Evolutionary conservation across 163 green algal genomes (phyloP), one percentile per base, ranked within the genome.

Genomic region (Scenedesmus sp.): DNA sequence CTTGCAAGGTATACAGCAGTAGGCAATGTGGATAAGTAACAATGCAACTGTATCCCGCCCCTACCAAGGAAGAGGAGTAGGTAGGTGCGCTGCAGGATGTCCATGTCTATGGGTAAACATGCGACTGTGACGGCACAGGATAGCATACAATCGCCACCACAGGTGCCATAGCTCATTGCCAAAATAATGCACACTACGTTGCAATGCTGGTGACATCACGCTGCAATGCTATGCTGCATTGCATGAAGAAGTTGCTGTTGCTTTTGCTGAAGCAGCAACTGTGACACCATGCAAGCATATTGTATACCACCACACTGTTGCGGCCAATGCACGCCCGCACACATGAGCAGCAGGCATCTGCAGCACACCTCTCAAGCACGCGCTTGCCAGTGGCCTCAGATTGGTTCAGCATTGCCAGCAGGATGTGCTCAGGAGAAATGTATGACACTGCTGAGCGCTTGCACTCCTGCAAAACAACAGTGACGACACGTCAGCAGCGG

Each of bases 401-500:
- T 65, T 95, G 92, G 22, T 82, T 89, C 0, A 98, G 86, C 61
- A 98, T 87, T 2, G 96, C 97, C 56, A 98, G 88, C 53, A 96
- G 68, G 70, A 99, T 96, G 93, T 99, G 97, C 94, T 99, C 97
- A 10, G 97, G 96, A 3, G 93, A 93, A 40, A 99, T 97, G 93
- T 95, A 99, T 37, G 95, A 96, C 79, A 98, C 96, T 35, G 94
- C 93, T 81, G 96, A 93, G 85, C 94, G 93, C 81, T 94, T 95
- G 59, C 96, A 97, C 90, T 99, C 96, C 93, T 97, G 91, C 89
- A 79, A 43, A 18, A 16, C 51, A 20, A 70, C 65, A 76, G 65
- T 7, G 56, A 84, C 43, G 37, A 49, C 73, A 53, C n/a, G n/a
- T 0, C 24, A 84, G n/a, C 56, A 3, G 51, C 22, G 51, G 51